phyloP scores from a whole-genome alignment of 2,329 filamentous ascomycete genomes.

The Colletotrichum somersetense region DNA sequence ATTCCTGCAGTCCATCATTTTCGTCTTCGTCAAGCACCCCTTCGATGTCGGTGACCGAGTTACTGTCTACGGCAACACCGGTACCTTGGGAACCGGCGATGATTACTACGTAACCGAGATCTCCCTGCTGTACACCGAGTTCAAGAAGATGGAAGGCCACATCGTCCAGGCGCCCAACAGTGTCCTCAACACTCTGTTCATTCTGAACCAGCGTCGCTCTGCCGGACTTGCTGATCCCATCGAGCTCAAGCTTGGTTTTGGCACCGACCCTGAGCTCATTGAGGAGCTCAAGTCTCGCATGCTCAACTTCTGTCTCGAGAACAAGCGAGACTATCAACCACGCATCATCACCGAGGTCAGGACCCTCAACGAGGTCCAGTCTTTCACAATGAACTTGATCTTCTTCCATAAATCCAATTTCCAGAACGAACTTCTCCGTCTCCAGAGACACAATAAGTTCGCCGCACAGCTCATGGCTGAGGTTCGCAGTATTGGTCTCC shows the following conservation, averaged over 20 bases:
- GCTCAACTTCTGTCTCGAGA: slow-evolving; percentile 82
- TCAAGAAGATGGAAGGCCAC: slow-evolving; percentile 98
- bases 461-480: slow-evolving; percentile 90
- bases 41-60: slow-evolving; percentile 97
- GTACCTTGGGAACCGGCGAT: slow-evolving; percentile 81
- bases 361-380: slow-evolving; percentile 84
- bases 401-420: slow-evolving; percentile 99
- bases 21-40: slow-evolving; percentile 97
- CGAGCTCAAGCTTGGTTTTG: slow-evolving; percentile 87
- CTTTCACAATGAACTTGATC: slow-evolving; percentile 89
- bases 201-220: slow-evolving; percentile 92
- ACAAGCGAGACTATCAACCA: slow-evolving; percentile 90
- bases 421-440: slow-evolving; percentile 92
- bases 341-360: slow-evolving; percentile 90
- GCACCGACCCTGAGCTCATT: slow-evolving; percentile 85
- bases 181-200: slow-evolving; percentile 91
- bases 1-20: slow-evolving; percentile 92
- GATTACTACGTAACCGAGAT: slow-evolving; percentile 98
- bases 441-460: slow-evolving; percentile 93
- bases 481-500: slow-evolving; percentile 86
- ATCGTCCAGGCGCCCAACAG: slow-evolving; percentile 97
- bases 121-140: slow-evolving; percentile 92
- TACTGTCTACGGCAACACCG: slow-evolving; percentile 90
- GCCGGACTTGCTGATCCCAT: slow-evolving; percentile 90
- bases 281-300: slow-evolving; percentile 84